Conservation (phyloP, 2,329 filamentous ascomycete genomes). For the Fusarium kyushuense region DNA sequence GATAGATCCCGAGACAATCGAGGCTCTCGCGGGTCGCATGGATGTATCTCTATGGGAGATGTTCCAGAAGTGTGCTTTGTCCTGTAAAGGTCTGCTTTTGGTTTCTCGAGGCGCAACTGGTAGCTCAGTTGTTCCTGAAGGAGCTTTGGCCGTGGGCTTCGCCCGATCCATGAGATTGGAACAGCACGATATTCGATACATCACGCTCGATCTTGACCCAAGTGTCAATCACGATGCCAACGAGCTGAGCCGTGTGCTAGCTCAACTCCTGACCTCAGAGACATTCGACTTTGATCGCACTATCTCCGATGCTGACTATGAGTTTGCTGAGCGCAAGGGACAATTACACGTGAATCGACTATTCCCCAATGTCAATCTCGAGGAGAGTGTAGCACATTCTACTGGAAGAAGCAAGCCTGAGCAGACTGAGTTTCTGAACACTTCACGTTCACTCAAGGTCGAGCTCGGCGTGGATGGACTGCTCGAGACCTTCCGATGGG, state of each 20-base stretch:
- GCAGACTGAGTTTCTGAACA: neutral
- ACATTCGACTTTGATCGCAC: constrained; percentile 7
- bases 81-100: constrained; percentile 2
- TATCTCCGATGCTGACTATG: constrained; percentile 6
- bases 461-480: constrained; percentile 10
- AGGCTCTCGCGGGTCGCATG: constrained; percentile 1
- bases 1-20: constrained; percentile 4
- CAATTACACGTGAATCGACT: constrained; percentile 1
- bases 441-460: constrained; percentile 5
- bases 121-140: constrained; percentile 3
- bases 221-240: neutral
- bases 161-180: constrained; percentile 8
- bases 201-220: constrained; percentile 7
- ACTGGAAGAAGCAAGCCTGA: constrained; percentile 8
- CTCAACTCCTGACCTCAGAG: constrained; percentile 4
- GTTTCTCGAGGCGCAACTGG: constrained; percentile 5
- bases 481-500: constrained; percentile 13
- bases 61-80: constrained; percentile 9
- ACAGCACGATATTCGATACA: constrained; percentile 3
- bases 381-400: constrained; percentile 4
- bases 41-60: constrained; percentile 1
- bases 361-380: constrained; percentile 1
- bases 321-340: constrained; percentile 5
- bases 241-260: neutral
- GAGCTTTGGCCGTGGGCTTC: constrained; percentile 4